Evolutionary conservation across 2,329 filamentous ascomycete species (phyloP).

Genomic region (Hypoxylon sp.): DNA sequence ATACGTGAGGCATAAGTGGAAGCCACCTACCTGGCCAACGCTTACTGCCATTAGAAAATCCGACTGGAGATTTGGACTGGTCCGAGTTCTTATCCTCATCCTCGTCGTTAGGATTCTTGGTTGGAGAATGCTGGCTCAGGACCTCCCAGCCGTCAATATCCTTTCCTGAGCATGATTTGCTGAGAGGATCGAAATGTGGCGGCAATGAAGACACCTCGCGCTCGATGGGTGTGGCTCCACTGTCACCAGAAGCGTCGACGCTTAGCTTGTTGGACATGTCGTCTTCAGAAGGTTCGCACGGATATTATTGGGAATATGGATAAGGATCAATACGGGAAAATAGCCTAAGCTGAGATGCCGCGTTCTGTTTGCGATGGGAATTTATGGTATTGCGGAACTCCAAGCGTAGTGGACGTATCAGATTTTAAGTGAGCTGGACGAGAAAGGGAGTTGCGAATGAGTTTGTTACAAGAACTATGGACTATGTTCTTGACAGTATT

Average conservation of each 20-base stretch:
- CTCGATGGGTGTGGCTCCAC: neutral
- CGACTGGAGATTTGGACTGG: neutral
- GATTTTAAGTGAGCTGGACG: neutral
- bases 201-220: neutral
- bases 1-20: neutral
- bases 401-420: neutral
- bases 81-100: neutral
- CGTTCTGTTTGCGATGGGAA: neutral
- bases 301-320: too few relatives aligned
- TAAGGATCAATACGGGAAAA: neutral
- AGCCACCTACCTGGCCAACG: neutral
- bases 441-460: neutral
- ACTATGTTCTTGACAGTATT: neutral
- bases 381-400: neutral
- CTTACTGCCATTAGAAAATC: neutral
- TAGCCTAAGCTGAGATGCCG: neutral
- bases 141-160: constrained; percentile 7
- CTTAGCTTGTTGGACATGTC: neutral
- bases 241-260: too few relatives aligned
- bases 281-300: neutral
- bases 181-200: neutral
- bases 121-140: neutral
- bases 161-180: neutral
- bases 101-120: neutral
- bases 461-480: neutral